These are phyloP conservation scores for Carex arenaria DNA, from an alignment of 202 grass and related monocot species.

Conservation along the genomic window DNA sequence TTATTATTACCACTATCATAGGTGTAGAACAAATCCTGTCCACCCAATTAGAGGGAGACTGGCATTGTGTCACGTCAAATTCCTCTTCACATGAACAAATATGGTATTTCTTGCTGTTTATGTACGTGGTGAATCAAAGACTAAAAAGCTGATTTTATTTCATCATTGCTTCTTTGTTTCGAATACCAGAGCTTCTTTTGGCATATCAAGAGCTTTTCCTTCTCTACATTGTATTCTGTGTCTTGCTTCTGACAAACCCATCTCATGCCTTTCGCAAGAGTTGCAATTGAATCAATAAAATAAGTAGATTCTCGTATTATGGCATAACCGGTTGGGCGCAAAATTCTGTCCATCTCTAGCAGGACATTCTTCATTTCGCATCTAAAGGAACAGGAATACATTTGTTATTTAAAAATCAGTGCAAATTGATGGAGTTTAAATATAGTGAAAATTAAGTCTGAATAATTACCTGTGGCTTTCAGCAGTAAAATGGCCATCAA, in stretches of 20 bases:
- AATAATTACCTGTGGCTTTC: conserved; percentile 67
- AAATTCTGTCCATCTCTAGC: conserved; percentile 74
- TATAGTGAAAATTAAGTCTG: not conserved
- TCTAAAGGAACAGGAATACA: conserved; percentile 22
- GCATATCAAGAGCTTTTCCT: conserved; percentile 71
- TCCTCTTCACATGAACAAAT: conserved; percentile 20
- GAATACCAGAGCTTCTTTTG: conserved; percentile 65
- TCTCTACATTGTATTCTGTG: conserved; percentile 46
- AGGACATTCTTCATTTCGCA: conserved; percentile 72
- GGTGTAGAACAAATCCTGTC: conserved; percentile 15
- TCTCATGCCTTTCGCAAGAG: conserved; percentile 63
- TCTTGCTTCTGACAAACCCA: conserved; percentile 62
- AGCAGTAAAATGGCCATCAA: conserved; percentile 60
- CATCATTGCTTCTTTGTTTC: conserved; percentile 32
- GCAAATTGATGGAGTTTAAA: not conserved
- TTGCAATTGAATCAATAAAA: conserved; percentile 49
- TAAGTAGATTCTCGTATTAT: conserved; percentile 65
- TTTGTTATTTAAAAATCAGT: conserved; percentile 4
- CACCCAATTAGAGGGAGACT: not conserved
- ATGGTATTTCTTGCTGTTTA: conserved; percentile 19
- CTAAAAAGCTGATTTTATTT: conserved; percentile 2
- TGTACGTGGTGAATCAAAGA: conserved; percentile 4
- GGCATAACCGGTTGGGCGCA: conserved; percentile 51
- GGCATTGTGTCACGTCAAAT: not conserved
- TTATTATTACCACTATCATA: conserved; percentile 8